phyloP scores from a whole-genome alignment of 2,329 filamentous ascomycete genomes.

The Fusarium pseudonygamai region DNA sequence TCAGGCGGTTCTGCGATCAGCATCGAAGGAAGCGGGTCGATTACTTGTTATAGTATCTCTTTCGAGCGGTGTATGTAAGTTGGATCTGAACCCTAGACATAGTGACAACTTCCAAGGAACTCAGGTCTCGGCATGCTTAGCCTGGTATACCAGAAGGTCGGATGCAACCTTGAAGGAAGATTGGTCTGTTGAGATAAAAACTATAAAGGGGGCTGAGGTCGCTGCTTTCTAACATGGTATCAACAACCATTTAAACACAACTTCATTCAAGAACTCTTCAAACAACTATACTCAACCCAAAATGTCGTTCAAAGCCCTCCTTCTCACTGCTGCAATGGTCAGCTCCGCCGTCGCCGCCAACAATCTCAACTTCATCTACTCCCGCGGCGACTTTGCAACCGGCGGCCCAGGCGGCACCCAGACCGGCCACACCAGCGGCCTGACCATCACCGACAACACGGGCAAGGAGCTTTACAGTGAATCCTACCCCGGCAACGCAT shows the following conservation, averaged over 20 bases:
- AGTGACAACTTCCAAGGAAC: neutral
- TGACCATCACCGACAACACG: neutral
- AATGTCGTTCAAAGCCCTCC: neutral
- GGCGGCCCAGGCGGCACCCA: neutral
- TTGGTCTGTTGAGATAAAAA: accelerated
- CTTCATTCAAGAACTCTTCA: neutral
- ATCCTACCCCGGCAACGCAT: neutral
- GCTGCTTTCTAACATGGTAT: accelerated
- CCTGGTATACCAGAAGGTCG: neutral
- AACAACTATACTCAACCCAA: neutral
- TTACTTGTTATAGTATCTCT: neutral
- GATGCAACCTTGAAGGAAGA: accelerated
- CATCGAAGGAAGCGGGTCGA: neutral
- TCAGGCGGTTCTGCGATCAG: neutral
- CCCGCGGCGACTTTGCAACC: neutral
- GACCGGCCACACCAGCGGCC: neutral
- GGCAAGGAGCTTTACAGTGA: neutral
- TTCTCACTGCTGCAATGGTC: neutral
- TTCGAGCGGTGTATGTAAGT: neutral
- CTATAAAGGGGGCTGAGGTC: neutral
- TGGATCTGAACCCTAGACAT: neutral
- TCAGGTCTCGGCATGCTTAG: neutral
- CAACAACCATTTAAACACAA: neutral
- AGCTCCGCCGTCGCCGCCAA: neutral
- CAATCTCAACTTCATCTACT: neutral